Base-by-base conservation (phyloP, 2,329 filamentous ascomycete species). In the Diaporthe caulivora region DNA sequence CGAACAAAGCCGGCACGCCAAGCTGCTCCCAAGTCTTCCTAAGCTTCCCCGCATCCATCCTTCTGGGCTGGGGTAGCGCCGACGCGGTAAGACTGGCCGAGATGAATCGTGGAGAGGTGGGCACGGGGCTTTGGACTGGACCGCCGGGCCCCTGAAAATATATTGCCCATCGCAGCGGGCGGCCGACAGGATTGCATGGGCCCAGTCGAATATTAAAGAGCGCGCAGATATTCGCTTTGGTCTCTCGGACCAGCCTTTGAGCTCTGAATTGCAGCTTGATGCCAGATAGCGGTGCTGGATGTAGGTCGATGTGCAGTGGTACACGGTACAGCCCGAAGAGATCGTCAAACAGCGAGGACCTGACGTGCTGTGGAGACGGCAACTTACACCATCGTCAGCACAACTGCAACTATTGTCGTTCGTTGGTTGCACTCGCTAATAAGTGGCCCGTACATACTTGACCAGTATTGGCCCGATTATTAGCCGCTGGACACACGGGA, bases 41-140 rank as follows among this genome's bases (percentile, higher is more conserved):
- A 62, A 47, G 54, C 70, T 72, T 72, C 73, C 73, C 73, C 73
- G 71, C 73, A 70, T 55, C 60, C 34, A 55, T 67, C 62, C 72
- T 71, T 62, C 72, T 65, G 62, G 54, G 42, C 72, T 55, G 69
- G 72, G 69, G 70, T 74, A 72, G 68, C 68, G 71, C 60, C 42
- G 64, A 31, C 54, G 60, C 60, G 60, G 60, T 65, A 65, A 51
- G 26, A 65, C 24, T 65, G 60, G 60, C 60, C 60, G 60, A 31
- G 21, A 53, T 18, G 42, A 54, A 72, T 67, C 49, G 58, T 72
- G 70, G 42, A 24, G 62, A 60, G 54, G 53, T 58, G 71, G 53
- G 47, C 70, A 72, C 58, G 60, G 51, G 70, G 53, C 70, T 7
- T 60, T 70, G 44, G 31, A 65, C 44, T 65, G 62, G 29, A 51